A percentile compares a stretch with the other conserved stretches of the same genome.
Evolutionary conservation across 441 rosid genomes (phyloP).

Genomic region (Brassica balearica): DNA sequence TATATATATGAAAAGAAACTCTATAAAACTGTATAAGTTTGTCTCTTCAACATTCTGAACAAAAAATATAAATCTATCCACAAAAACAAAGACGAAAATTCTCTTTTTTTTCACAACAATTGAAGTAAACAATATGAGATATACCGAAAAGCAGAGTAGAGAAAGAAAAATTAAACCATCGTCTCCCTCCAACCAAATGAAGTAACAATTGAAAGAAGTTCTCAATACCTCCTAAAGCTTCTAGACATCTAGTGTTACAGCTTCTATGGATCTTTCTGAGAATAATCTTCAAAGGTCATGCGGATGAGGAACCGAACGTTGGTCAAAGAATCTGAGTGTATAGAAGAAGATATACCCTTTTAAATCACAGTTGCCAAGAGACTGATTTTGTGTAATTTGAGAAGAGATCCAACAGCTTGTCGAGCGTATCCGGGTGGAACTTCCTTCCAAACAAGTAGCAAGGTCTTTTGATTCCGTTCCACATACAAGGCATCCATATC

Average conservation of each 20-base stretch:
- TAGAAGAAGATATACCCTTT: constrained; percentile 20
- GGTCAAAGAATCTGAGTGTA: constrained; percentile 40
- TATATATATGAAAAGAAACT: not conserved
- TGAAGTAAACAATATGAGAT: constrained; percentile 28
- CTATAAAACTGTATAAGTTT: constrained; percentile 26
- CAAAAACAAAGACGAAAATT: not conserved
- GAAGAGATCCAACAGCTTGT: constrained; percentile 74
- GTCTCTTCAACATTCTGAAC: constrained; percentile 32
- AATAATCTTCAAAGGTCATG: constrained; percentile 27
- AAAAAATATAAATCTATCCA: constrained; percentile 13
- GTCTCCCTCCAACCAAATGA: constrained; percentile 31
- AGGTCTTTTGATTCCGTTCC: constrained; percentile 91
- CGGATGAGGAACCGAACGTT: constrained; percentile 17
- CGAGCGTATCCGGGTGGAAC: constrained; percentile 74
- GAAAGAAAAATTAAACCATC: constrained; percentile 19
- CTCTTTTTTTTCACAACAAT: constrained; percentile 28
- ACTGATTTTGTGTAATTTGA: constrained; percentile 62
- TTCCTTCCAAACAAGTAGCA: constrained; percentile 94
- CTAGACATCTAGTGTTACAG: constrained; percentile 22
- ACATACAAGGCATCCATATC: constrained; percentile 62
- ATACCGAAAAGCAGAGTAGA: constrained; percentile 24
- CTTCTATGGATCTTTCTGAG: constrained; percentile 23
- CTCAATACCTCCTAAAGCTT: constrained; percentile 26
- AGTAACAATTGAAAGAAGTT: constrained; percentile 8
- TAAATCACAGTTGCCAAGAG: constrained; percentile 37